Conservation (phyloP, 129 eudicot genomes). For the Escallonia rubra region DNA sequence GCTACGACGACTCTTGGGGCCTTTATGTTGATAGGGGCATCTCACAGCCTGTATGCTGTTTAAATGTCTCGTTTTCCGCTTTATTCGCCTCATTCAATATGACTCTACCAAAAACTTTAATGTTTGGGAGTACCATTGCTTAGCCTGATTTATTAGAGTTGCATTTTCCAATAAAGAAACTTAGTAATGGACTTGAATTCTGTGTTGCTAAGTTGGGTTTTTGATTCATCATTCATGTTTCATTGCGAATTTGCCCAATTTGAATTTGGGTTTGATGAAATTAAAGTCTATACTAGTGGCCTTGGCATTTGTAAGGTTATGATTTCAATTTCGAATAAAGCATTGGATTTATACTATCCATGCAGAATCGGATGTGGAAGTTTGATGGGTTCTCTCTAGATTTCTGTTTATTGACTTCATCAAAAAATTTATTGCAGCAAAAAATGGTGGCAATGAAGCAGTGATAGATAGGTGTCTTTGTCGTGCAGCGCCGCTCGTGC, state of each 20-base stretch:
- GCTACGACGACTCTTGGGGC: neutral
- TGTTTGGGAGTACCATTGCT: neutral
- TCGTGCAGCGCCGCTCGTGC: slow-evolving; percentile 29
- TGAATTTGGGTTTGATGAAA: neutral
- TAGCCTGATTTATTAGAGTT: neutral
- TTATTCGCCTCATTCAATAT: neutral
- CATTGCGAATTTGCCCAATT: neutral
- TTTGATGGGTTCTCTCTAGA: neutral
- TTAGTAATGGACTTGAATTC: neutral
- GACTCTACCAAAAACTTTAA: too few species aligned
- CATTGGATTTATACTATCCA: neutral
- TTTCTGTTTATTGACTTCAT: neutral
- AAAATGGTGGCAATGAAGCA: neutral
- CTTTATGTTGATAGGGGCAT: neutral
- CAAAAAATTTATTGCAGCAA: neutral
- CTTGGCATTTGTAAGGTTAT: too few species aligned
- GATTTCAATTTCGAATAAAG: neutral
- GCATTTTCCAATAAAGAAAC: neutral
- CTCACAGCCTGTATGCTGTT: neutral
- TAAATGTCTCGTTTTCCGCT: neutral
- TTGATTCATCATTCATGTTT: neutral
- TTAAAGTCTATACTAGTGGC: neutral
- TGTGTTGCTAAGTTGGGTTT: neutral
- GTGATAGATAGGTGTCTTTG: neutral
- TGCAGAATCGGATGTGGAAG: too few species aligned